Percentiles rank a stretch among this genome's conserved stretches.
Conservation (phyloP, 768 basidiomycete species). For the Xanthoconium stramineum region DNA sequence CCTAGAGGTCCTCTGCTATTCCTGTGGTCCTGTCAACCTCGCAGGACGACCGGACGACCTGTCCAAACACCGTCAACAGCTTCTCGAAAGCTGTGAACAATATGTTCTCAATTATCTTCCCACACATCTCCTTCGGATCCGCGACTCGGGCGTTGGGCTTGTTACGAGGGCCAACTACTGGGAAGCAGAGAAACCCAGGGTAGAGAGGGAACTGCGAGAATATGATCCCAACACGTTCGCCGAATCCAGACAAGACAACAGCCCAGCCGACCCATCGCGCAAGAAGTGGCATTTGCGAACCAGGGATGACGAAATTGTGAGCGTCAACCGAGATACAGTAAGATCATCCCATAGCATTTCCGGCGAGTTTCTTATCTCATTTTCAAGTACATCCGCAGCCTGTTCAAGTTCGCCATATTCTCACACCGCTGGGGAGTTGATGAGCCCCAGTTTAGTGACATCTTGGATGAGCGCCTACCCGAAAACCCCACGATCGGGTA, state of each 20-base stretch:
- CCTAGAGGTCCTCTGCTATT: background rate
- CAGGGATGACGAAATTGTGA: no score
- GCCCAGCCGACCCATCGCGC: no score
- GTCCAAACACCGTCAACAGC: background rate
- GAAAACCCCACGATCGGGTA: slow-evolving; percentile 11
- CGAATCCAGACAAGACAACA: no score
- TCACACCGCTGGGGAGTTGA: slow-evolving; percentile 23
- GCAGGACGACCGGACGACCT: background rate
- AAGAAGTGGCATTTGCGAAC: no score
- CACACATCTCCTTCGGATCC: slow-evolving; percentile 14
- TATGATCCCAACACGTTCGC: no score
- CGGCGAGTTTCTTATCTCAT: background rate
- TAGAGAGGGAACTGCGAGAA: background rate
- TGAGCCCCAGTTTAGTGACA: slow-evolving; percentile 20
- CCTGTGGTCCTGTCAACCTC: background rate
- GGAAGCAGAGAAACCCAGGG: slow-evolving; percentile 7
- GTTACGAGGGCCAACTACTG: slow-evolving; percentile 11
- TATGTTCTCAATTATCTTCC: slow-evolving; percentile 21
- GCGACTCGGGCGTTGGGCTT: no score
- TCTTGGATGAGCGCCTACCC: background rate
- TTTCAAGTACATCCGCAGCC: slow-evolving; percentile 3
- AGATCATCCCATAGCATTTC: no score
- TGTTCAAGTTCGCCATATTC: slow-evolving; percentile 19
- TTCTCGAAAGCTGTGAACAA: slow-evolving; percentile 11
- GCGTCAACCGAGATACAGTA: no score